phyloP scores from a whole-genome alignment of 1,284 basidiomycete genomes.

The Pascua sp. region DNA sequence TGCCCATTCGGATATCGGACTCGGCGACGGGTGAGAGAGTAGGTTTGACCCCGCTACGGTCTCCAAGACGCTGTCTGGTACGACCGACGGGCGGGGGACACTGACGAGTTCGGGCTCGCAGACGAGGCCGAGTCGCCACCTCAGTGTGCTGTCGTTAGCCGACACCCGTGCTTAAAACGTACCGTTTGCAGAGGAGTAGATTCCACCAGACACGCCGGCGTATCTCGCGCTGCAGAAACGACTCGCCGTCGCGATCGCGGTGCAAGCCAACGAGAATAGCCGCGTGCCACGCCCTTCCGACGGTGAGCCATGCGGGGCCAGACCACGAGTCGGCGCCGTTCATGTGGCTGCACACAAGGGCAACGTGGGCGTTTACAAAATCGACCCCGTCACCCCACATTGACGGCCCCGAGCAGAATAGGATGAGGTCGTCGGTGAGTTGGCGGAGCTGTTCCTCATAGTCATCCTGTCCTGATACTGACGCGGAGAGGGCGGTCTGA shows the following conservation, averaged over 20 bases:
- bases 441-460: not conserved
- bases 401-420: not conserved
- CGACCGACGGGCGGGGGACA: not conserved
- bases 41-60: not conserved
- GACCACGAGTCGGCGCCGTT: not conserved
- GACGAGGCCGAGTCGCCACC: not conserved
- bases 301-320: not conserved
- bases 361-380: not conserved
- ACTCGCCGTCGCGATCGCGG: not conserved
- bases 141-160: not conserved
- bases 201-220: not conserved
- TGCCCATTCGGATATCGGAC: not conserved
- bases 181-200: not conserved
- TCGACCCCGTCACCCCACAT: not conserved
- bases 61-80: not conserved
- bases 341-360: not conserved
- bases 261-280: conserved; percentile 1
- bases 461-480: not conserved
- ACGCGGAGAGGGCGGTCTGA: no score
- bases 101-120: not conserved
- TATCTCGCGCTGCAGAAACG: not conserved
- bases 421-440: conserved; percentile 1
- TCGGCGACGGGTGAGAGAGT: not conserved
- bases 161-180: not conserved
- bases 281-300: not conserved